A percentile compares a stretch with the other conserved stretches of the same genome.
Conservation (phyloP, 306 rosid genomes). For the Cucurbita pepo region DNA sequence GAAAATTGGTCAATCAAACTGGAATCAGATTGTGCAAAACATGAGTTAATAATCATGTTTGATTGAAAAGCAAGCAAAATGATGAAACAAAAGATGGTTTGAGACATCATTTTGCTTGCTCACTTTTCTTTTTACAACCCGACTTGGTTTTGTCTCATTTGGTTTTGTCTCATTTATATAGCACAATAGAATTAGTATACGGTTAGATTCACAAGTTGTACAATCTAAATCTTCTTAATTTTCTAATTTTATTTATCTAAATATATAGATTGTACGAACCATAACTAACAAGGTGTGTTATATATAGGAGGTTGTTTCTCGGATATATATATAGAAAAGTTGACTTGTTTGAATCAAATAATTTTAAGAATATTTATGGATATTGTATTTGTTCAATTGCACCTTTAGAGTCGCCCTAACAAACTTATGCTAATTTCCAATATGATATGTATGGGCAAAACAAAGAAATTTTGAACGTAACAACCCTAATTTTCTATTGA, state of each 20-base stretch:
- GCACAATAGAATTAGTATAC: no score
- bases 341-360: no score
- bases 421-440: no score
- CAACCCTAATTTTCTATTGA: no score
- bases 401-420: no score
- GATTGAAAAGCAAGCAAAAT: not conserved
- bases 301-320: not conserved
- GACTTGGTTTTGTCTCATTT: no score
- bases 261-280: not conserved
- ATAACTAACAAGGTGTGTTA: not conserved
- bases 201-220: not conserved
- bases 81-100: not conserved
- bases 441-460: no score
- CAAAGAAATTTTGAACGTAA: no score
- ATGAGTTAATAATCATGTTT: not conserved
- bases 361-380: no score
- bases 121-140: not conserved
- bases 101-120: not conserved
- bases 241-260: not conserved
- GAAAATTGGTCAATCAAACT: not conserved
- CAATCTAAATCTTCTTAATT: not conserved
- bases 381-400: no score
- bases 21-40: not conserved
- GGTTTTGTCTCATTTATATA: no score
- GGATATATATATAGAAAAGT: no score